A percentile compares a stretch with the other conserved stretches of the same genome.
These are phyloP conservation scores for Leishmania aethiopica DNA, from an alignment of 208 protist species.

Conservation along the genomic window DNA sequence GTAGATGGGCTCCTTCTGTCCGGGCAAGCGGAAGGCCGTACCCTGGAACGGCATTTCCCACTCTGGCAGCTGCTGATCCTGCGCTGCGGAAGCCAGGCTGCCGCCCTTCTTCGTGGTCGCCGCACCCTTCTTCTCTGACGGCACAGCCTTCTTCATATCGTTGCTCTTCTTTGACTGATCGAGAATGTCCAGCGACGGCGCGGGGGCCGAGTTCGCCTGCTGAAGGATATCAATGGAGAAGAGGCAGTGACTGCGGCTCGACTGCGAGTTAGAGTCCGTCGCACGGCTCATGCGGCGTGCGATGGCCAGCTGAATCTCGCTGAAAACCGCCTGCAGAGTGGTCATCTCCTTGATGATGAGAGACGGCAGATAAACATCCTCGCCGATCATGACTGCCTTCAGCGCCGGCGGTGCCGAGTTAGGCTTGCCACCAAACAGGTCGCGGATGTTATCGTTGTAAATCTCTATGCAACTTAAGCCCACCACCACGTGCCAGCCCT, in stretches of 20 bases:
- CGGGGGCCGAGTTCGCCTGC: conserved; percentile 63
- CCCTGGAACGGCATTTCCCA: conserved; percentile 85
- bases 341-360: conserved; percentile 72
- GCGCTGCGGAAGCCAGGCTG: not conserved
- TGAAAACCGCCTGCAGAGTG: conserved; percentile 66
- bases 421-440: conserved; percentile 71
- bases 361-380: conserved; percentile 68
- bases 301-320: conserved; percentile 77
- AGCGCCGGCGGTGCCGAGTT: conserved; percentile 56
- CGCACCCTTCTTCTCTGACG: conserved; percentile 11
- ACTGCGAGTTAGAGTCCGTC: conserved; percentile 86
- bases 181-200: conserved; percentile 66
- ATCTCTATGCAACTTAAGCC: conserved; percentile 88
- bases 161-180: conserved; percentile 43
- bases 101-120: conserved; percentile 23
- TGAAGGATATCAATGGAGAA: conserved; percentile 92
- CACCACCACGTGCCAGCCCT: conserved; percentile 80
- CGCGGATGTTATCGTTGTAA: conserved; percentile 88
- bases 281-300: conserved; percentile 67
- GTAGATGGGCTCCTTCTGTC: conserved; percentile 84
- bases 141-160: conserved; percentile 13
- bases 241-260: conserved; percentile 91
- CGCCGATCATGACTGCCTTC: conserved; percentile 82
- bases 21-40: conserved; percentile 51
- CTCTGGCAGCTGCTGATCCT: conserved; percentile 24